These are phyloP conservation scores for Leccinellum luteum DNA, from an alignment of 768 basidiomycete species.

Conservation along the genomic window DNA sequence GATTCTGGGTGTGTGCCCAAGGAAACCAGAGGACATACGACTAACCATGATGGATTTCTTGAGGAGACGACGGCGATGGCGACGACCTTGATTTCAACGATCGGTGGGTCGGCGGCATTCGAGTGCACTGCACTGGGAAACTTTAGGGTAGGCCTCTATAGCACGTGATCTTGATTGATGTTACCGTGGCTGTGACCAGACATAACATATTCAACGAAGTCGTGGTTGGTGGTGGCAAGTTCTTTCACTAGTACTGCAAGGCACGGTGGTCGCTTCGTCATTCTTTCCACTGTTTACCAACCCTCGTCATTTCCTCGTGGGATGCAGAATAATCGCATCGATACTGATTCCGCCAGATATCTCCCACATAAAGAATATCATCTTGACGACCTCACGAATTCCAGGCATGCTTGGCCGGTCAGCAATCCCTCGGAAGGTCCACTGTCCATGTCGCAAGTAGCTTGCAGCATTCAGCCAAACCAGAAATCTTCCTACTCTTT, in stretches of 20 bases:
- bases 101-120: constrained; percentile 1
- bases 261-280: not conserved
- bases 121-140: not conserved
- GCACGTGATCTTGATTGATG: constrained; percentile 22
- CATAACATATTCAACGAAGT: not conserved
- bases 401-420: constrained; percentile 24
- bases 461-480: constrained; percentile 5
- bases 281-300: not conserved
- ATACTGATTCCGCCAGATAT: constrained; percentile 14
- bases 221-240: not conserved
- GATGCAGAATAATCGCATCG: constrained; percentile 22
- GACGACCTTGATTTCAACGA: constrained; percentile 25
- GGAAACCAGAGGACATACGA: constrained; percentile 8
- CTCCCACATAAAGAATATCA: constrained; percentile 16
- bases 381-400: constrained; percentile 13
- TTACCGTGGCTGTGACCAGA: constrained; percentile 11
- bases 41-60: constrained; percentile 35
- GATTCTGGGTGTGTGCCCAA: not conserved
- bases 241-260: not conserved
- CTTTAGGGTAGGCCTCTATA: constrained; percentile 24
- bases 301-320: constrained; percentile 6
- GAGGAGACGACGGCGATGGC: constrained; percentile 20
- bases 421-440: constrained; percentile 15
- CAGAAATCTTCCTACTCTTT: constrained; percentile 7
- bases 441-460: constrained; percentile 5